phyloP scores from a whole-genome alignment of 768 basidiomycete species.

The Lactifluus piperatus region DNA sequence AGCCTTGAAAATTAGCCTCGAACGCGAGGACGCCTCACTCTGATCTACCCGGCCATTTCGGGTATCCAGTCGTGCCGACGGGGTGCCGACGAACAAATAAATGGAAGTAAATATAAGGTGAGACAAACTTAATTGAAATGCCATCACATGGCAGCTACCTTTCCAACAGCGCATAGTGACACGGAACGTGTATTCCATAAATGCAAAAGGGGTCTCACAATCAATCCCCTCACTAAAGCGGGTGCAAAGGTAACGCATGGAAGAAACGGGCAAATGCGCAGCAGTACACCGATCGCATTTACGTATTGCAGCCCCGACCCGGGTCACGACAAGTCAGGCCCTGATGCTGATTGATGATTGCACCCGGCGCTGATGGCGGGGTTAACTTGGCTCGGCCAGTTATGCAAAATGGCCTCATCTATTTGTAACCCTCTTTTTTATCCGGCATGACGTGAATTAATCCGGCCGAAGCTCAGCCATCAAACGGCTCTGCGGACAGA shows the following conservation, averaged over 20 bases:
- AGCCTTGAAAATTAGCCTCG: too few species aligned
- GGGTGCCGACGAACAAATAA: too few species aligned
- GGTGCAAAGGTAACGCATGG: background rate
- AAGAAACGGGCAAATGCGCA: slow-evolving; percentile 6
- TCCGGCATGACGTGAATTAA: background rate
- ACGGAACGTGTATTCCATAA: too few species aligned
- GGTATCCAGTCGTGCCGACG: too few species aligned
- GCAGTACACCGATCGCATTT: background rate
- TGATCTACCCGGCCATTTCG: too few species aligned
- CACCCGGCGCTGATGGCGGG: slow-evolving; percentile 8
- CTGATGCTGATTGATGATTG: background rate
- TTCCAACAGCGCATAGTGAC: background rate
- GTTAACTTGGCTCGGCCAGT: too few species aligned
- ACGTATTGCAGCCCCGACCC: background rate
- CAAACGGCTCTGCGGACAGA: too few species aligned
- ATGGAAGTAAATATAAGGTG: background rate
- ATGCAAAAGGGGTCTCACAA: background rate
- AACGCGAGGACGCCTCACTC: background rate
- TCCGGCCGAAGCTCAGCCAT: background rate
- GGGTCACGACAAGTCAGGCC: too few species aligned
- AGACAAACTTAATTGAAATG: too few species aligned
- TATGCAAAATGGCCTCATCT: background rate
- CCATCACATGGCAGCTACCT: background rate
- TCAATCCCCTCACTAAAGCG: background rate
- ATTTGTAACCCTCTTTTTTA: too few species aligned